A percentile compares a stretch with the other conserved stretches of the same genome.
These are phyloP conservation scores for Sporothrix protearum DNA, from an alignment of 2,329 filamentous ascomycete species.

Conservation along the genomic window DNA sequence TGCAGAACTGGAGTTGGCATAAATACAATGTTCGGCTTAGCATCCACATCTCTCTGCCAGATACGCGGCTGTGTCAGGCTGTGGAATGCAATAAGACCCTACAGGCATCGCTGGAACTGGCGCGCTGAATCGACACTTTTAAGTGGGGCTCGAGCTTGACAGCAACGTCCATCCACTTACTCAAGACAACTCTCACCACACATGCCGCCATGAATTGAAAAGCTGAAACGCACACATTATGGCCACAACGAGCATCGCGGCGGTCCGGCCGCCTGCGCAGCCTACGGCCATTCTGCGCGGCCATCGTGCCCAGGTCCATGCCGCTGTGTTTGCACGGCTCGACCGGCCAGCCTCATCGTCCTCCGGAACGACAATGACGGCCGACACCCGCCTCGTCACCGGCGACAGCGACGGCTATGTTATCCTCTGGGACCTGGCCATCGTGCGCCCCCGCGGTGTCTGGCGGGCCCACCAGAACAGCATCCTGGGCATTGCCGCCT, in stretches of 20 bases:
- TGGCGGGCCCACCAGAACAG: conserved; percentile 82
- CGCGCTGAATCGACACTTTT: not conserved
- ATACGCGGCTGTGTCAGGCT: too few relatives aligned
- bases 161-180: not conserved
- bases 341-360: not conserved
- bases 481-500: conserved; percentile 70
- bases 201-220: not conserved
- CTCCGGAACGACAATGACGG: not conserved
- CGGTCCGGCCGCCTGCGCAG: conserved; percentile 35
- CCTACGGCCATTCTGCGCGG: conserved; percentile 72
- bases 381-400: conserved; percentile 16
- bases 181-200: not conserved
- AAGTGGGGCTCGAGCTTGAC: not conserved
- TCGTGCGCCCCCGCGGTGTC: conserved; percentile 74
- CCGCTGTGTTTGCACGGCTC: conserved; percentile 25
- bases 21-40: too few relatives aligned
- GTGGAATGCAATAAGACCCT: not conserved
- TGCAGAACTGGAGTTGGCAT: too few relatives aligned
- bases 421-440: conserved; percentile 77
- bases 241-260: conserved; percentile 10
- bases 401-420: conserved; percentile 40
- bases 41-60: too few relatives aligned
- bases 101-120: not conserved
- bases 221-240: not conserved
- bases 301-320: conserved; percentile 67